Conservation (phyloP, 352 stramenopile genomes). For the Phytophthora constricta region DNA sequence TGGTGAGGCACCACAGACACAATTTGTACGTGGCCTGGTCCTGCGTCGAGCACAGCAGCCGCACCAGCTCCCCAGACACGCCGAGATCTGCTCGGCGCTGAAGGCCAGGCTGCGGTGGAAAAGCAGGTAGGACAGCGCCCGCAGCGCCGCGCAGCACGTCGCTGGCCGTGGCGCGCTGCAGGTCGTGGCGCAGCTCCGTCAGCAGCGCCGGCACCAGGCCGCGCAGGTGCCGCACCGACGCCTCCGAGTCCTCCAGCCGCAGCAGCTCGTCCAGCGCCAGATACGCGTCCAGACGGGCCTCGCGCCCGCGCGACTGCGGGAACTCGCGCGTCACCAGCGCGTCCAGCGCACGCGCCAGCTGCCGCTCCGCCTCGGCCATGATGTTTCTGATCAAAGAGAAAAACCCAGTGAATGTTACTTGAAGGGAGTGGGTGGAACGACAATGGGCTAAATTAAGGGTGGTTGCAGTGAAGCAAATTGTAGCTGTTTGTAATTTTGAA, state of each 20-base stretch:
- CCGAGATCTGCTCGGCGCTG: constrained; percentile 42
- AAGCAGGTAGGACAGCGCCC: constrained; percentile 78
- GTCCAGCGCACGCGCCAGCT: constrained; percentile 43
- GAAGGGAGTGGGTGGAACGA: no score
- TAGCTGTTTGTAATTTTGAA: no score
- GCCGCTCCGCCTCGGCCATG: constrained; percentile 35
- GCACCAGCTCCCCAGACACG: constrained; percentile 60
- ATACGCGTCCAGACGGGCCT: constrained; percentile 60
- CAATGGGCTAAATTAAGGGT: no score
- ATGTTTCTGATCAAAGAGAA: no score
- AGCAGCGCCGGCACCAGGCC: constrained; percentile 45
- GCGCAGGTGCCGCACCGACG: constrained; percentile 49
- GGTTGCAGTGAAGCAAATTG: no score
- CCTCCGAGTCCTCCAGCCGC: constrained; percentile 58
- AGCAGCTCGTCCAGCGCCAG: constrained; percentile 65
- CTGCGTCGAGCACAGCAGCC: constrained; percentile 56
- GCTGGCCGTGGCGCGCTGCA: constrained; percentile 32
- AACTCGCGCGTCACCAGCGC: constrained; percentile 45
- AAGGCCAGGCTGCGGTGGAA: constrained; percentile 59
- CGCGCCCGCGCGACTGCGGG: constrained; percentile 37
- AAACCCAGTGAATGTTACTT: no score
- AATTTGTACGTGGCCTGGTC: constrained; percentile 72
- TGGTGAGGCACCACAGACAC: constrained; percentile 68
- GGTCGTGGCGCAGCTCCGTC: constrained; percentile 50
- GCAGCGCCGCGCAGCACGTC: constrained; percentile 41